Percentiles rank a stretch among this genome's conserved stretches.
phyloP scores from a whole-genome alignment of 129 eudicot genomes.

The Centaurea solstitialis region DNA sequence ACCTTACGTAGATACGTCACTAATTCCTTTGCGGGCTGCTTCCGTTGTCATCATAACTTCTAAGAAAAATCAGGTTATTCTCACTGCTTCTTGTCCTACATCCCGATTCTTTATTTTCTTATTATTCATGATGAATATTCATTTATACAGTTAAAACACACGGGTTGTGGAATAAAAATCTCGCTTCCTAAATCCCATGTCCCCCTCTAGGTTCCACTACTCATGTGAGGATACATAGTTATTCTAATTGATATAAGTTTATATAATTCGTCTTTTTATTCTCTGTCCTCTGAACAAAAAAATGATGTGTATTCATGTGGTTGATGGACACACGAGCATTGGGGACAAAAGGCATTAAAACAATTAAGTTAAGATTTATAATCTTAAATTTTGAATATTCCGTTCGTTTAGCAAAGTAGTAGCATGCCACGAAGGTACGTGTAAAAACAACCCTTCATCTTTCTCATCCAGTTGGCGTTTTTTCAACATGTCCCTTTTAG shows the following conservation, averaged over 20 bases:
- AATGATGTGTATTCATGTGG: not conserved
- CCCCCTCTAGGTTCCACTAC: not conserved
- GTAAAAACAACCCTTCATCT: not conserved
- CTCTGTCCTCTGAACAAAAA: not conserved
- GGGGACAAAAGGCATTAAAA: not conserved
- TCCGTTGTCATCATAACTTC: constrained; percentile 30
- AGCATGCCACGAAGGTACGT: not conserved
- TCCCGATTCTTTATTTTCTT: not conserved
- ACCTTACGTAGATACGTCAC: constrained; percentile 30
- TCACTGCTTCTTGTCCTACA: not conserved
- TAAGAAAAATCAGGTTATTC: constrained; percentile 30
- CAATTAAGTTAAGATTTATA: not conserved
- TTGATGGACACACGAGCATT: not conserved
- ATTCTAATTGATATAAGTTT: no score
- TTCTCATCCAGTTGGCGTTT: not conserved
- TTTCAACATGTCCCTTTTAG: not conserved
- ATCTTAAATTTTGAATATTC: not conserved
- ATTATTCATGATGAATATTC: not conserved
- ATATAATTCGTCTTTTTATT: no score
- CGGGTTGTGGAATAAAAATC: no score
- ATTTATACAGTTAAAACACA: not conserved
- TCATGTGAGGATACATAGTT: not conserved
- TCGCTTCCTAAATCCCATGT: not conserved
- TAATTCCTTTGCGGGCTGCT: constrained; percentile 44
- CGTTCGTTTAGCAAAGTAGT: not conserved